Base-by-base conservation (phyloP, 2,329 filamentous ascomycete species). In the Fusarium poae region DNA sequence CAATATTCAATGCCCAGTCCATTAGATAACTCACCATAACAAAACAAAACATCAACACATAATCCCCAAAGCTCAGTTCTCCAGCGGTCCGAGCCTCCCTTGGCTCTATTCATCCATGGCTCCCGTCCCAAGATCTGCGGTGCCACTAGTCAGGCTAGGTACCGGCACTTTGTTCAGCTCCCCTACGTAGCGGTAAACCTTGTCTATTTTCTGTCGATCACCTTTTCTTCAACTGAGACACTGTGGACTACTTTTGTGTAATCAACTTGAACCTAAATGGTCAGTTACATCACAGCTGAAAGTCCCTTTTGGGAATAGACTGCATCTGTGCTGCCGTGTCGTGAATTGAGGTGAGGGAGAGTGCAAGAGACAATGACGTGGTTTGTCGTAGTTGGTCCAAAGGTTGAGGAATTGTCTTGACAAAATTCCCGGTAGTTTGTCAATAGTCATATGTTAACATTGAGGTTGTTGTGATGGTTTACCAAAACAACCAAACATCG, bases 361-460 rank as follows among this genome's bases (percentile, higher is more conserved):
- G 32, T 34, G 39, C 2, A 21, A 51, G 43, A 65, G 35, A 62
- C 42, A 53, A 55, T 71, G 67, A 70, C 54, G 67, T 71, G 63
- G 32, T 62, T 37, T 15, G 5, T 35, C 32, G 21, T 62, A 32
- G 42, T 42, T 62, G 59, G 59, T 27, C 35, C 40, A 20, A 35
- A 13, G 42, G 23, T 16, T 10, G n/a, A 39, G 32, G 18, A 13
- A 27, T 21, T 55, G 34, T 62, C 15, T 46, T 46, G 29, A 6
- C 25, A 18, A 37, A 23, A 18, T 53, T 32, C 44, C 37, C 50
- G 21, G 15, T n/a, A 15, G 8, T 44, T 18, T 32, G 6, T 37
- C 4, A 20, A 29, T 37, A 43, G 15, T 18, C 13, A 10, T 3
- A 10, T 13, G 11, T 12, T 23, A 8, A 10, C 4, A 10, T 37